phyloP scores from a whole-genome alignment of 2,329 filamentous ascomycete genomes.

The Paraphoma sp. region DNA sequence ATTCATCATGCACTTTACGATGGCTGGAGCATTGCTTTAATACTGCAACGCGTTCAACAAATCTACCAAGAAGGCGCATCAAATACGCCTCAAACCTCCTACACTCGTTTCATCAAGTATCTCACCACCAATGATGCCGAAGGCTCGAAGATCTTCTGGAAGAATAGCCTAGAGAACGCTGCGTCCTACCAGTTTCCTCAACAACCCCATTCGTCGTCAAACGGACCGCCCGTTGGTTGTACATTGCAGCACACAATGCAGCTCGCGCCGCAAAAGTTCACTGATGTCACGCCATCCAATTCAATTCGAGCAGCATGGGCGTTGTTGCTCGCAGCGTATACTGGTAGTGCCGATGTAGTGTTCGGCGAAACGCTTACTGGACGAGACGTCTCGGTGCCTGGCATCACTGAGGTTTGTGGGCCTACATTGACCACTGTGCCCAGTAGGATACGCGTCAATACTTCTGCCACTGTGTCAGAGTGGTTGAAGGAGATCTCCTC shows the following conservation, averaged over 20 bases:
- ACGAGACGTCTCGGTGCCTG: constrained; percentile 41
- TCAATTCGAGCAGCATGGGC: constrained; percentile 31
- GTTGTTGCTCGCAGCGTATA: constrained; percentile 28
- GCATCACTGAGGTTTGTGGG: constrained; percentile 44
- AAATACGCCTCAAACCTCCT: constrained; percentile 27
- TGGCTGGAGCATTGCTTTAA: constrained; percentile 43
- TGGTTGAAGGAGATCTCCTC: constrained; percentile 28
- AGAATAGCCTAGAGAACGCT: constrained; percentile 27
- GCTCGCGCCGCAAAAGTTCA: constrained; percentile 25
- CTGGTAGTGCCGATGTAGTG: constrained; percentile 25
- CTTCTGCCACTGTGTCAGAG: constrained; percentile 27
- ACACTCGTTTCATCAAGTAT: constrained; percentile 44
- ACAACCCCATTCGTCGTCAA: constrained; percentile 24
- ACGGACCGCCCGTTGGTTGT: constrained; percentile 29
- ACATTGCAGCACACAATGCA: constrained; percentile 31
- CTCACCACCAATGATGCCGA: constrained; percentile 26
- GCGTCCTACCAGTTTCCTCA: constrained; percentile 44
- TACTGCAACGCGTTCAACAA: constrained; percentile 40
- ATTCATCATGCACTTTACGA: constrained; percentile 52
- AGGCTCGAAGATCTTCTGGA: constrained; percentile 44
- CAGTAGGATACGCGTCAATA: constrained; percentile 40
- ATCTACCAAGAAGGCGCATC: constrained; percentile 23
- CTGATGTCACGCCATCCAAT: constrained; percentile 39
- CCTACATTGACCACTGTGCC: constrained; percentile 50
- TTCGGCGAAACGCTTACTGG: constrained; percentile 44